Conservation (phyloP, 2,329 filamentous ascomycete genomes). For the Calonectria hongkongensis region DNA sequence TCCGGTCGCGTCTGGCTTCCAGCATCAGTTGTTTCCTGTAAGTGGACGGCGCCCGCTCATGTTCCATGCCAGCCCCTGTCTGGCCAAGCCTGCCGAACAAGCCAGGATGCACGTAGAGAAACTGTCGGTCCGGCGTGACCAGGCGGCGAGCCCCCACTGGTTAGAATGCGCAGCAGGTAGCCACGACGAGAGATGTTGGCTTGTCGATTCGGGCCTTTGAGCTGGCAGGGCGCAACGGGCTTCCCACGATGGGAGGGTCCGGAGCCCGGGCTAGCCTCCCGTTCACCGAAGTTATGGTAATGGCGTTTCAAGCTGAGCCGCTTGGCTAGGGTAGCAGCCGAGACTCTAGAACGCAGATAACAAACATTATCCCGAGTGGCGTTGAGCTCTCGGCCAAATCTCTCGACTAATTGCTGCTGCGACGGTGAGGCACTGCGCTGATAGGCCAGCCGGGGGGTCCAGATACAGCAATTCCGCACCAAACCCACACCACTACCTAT, state of each 20-base stretch:
- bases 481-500: neutral
- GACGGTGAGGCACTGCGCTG: conserved; percentile 22
- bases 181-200: neutral
- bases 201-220: conserved; percentile 13
- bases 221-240: neutral
- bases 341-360: neutral
- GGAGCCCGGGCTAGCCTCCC: conserved; percentile 21
- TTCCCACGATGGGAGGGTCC: conserved; percentile 20
- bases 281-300: conserved; percentile 28
- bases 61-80: conserved; percentile 8
- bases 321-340: conserved; percentile 6
- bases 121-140: conserved; percentile 23
- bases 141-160: conserved; percentile 24
- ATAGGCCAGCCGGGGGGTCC: conserved; percentile 17
- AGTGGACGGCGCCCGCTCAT: neutral
- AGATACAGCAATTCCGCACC: conserved; percentile 38
- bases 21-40: conserved; percentile 20
- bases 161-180: neutral
- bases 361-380: neutral
- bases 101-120: conserved; percentile 14
- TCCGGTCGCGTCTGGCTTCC: conserved; percentile 2
- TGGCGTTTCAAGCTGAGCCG: conserved; percentile 28
- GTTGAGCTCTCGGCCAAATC: conserved; percentile 21
- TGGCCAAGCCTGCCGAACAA: neutral
- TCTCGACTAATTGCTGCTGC: conserved; percentile 12